phyloP scores from a whole-genome alignment of 352 stramenopile species.

The Stramenopiles sp. region DNA sequence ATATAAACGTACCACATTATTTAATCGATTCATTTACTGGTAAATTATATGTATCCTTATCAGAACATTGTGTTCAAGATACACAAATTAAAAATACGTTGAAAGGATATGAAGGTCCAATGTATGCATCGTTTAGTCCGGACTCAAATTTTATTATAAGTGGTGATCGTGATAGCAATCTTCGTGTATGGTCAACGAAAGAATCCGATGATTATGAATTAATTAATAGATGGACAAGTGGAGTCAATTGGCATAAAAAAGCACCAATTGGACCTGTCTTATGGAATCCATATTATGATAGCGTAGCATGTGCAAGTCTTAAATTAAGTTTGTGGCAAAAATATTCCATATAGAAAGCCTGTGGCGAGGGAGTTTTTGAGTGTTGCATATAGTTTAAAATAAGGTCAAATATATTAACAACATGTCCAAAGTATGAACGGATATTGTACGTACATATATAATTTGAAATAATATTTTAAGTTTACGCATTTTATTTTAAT shows the following conservation, averaged over 20 bases:
- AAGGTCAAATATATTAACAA: no score
- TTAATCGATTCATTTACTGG: neutral
- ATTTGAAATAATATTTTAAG: no score
- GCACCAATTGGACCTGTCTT: neutral
- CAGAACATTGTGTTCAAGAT: neutral
- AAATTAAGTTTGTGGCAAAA: conserved; percentile 3
- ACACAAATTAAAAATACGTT: neutral
- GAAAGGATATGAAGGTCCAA: neutral
- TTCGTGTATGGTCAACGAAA: conserved; percentile 4
- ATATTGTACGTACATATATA: no score
- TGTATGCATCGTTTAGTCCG: conserved; percentile 1
- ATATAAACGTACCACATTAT: neutral
- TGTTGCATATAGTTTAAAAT: no score
- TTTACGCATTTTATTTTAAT: no score
- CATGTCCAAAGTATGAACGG: no score
- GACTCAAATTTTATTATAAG: neutral
- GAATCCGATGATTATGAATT: neutral
- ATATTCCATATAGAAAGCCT: no score
- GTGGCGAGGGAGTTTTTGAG: no score
- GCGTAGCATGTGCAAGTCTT: neutral
- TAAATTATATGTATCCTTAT: neutral
- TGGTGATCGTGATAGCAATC: neutral
- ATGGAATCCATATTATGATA: neutral
- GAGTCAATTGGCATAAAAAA: neutral
- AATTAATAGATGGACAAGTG: neutral